A percentile compares a stretch with the other conserved stretches of the same genome.
Conservation (phyloP, 495 filamentous ascomycete genomes). For the Hypomontagnella monticulosa region DNA sequence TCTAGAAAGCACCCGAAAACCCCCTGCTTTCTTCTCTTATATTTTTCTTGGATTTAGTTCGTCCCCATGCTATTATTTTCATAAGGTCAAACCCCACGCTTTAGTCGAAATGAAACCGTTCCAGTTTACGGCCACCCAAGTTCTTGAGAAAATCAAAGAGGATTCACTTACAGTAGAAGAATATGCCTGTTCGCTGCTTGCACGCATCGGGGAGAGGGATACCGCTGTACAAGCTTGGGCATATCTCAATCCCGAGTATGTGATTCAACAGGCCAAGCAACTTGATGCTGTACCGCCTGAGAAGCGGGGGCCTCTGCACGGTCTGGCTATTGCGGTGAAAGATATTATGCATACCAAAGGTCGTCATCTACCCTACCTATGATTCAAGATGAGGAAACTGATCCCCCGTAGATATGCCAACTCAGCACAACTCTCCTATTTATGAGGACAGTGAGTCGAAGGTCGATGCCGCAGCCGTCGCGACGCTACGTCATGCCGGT, state of each 20-base stretch:
- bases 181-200: slow-evolving; percentile 63
- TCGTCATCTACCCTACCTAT: not conserved
- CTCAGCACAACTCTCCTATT: slow-evolving; percentile 60
- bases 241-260: slow-evolving; percentile 57
- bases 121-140: slow-evolving; percentile 53
- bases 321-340: slow-evolving; percentile 64
- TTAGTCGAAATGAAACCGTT: slow-evolving; percentile 44
- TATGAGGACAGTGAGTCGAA: slow-evolving; percentile 51
- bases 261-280: slow-evolving; percentile 59
- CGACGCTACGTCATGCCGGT: slow-evolving; percentile 56
- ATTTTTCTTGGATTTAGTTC: no score
- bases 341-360: slow-evolving; percentile 69
- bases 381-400: not conserved
- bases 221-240: slow-evolving; percentile 62
- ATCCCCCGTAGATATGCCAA: slow-evolving; percentile 59
- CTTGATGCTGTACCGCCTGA: slow-evolving; percentile 59
- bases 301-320: slow-evolving; percentile 62
- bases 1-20: no score
- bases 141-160: slow-evolving; percentile 46
- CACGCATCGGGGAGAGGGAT: slow-evolving; percentile 60
- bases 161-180: slow-evolving; percentile 57
- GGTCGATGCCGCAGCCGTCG: slow-evolving; percentile 55
- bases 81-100: no score
- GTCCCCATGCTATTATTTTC: no score
- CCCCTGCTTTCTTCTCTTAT: no score